Evolutionary conservation across 768 basidiomycete genomes (phyloP), one percentile per base, ranked within the genome.

Genomic region (Naganishia friedmannii): DNA sequence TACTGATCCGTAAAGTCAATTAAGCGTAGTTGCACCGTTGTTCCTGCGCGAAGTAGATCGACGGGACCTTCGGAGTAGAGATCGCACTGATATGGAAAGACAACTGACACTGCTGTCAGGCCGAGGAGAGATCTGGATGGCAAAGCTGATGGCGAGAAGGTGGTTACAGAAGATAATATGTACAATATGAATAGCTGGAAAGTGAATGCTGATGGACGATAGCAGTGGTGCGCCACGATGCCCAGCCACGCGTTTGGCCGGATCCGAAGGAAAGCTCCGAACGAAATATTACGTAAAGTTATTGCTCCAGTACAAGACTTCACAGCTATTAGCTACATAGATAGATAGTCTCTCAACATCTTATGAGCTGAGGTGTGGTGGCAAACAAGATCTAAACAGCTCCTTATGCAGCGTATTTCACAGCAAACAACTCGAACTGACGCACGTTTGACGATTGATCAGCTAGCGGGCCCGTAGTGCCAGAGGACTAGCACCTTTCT

Each of bases 261-360:
- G 48, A 23, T 21, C 48, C 48, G 48, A n/a, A n/a, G 45, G 7
- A 15, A 37, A 37, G 4, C 34, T 5, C 34, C 34, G 34, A 37
- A 15, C 17, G 45, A 15, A 15, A 21, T 21, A 46, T 46, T 46
- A 46, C 48, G 23, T 51, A 51, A 51, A 12, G 48, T n/a, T 46
- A 37, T 12, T 37, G 34, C 34, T n/a, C n/a, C n/a, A n/a, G n/a
- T n/a, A n/a, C n/a, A n/a, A n/a, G n/a, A n/a, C n/a, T n/a, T n/a
- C n/a, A n/a, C n/a, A n/a, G n/a, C n/a, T n/a, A n/a, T n/a, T n/a
- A n/a, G n/a, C n/a, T n/a, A n/a, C n/a, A 58, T 8, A 58, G 57
- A 37, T 58, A 58, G 57, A 58, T 39, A n/a, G 32, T 58, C 1
- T 12, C 2, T 58, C 34, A 58, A 58, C 54, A 29, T 17, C 32